Conservation (phyloP, 2,329 filamentous ascomycete genomes). For the Exserohilum turcica region DNA sequence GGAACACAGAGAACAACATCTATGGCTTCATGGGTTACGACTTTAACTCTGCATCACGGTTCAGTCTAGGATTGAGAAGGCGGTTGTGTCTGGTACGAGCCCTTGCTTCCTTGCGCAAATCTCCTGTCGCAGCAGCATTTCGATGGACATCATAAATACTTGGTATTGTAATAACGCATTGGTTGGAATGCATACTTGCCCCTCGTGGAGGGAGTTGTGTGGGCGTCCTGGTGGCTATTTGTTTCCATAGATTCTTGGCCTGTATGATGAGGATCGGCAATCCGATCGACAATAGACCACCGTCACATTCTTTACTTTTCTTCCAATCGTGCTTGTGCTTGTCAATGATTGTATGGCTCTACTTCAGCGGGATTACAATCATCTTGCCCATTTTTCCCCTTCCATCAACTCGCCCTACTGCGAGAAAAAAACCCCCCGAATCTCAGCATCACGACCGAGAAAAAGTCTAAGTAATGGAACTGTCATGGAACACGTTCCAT, state of each 20-base stretch:
- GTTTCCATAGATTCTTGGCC: slow-evolving; percentile 42
- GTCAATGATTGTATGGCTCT: background rate
- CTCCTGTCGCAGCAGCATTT: slow-evolving; percentile 38
- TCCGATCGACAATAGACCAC: slow-evolving; percentile 41
- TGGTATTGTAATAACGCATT: slow-evolving; percentile 41
- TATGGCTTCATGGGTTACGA: slow-evolving; percentile 40
- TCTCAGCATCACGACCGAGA: no score
- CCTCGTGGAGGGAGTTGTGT: slow-evolving; percentile 43
- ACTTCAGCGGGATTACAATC: no score
- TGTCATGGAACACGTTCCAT: no score
- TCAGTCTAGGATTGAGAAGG: slow-evolving; percentile 42
- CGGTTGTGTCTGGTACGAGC: slow-evolving; percentile 34
- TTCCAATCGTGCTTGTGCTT: background rate
- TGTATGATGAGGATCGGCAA: slow-evolving; percentile 32
- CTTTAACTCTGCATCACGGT: slow-evolving; percentile 41
- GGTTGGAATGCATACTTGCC: slow-evolving; percentile 39
- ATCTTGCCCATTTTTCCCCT: no score
- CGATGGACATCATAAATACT: slow-evolving; percentile 42
- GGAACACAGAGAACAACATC: slow-evolving; percentile 27
- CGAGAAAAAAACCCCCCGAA: no score
- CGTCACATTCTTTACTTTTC: slow-evolving; percentile 50
- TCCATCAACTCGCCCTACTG: no score
- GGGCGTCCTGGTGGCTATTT: slow-evolving; percentile 40
- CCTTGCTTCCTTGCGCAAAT: slow-evolving; percentile 32
- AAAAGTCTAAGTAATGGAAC: no score